Evolutionary conservation across 2,329 filamentous ascomycete genomes (phyloP), one percentile per base, ranked within the genome.

Genomic region (Ceratocystis smalleyi): DNA sequence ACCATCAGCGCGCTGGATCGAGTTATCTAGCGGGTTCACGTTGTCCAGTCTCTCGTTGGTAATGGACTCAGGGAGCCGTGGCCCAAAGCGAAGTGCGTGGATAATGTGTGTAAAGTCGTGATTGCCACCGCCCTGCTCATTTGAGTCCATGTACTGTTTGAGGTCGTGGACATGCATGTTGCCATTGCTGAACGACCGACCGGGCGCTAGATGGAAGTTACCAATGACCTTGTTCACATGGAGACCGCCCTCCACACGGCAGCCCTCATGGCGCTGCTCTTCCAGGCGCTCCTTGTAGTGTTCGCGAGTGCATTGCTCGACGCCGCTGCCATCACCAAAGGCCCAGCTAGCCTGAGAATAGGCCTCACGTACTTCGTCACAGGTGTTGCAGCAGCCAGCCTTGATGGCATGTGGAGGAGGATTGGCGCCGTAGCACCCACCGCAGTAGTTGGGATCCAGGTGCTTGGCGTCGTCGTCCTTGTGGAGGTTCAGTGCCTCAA

Each of bases 161-260:
- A 99, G 79, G 72, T 99, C 95, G 77, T 99, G 94, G 22, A 96
- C 89, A 76, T 99, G 94, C 83, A 97, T 87, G 77, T 96, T 95
- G 69, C 90, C 91, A 72, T 89, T 95, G 75, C 88, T 95, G 81
- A 97, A 97, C 74, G 87, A 92, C 75, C 92, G 89, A 70, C 94
- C 94, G 1, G 94, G 94, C 0, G 95, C 94, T 70, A 99, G 87
- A 75, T 99, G 94, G 81, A 99, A 99, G 78, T 99, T 99, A 65
- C 94, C 94, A 64, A 99, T 83, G 30, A 99, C 94, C 77, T 99
- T 99, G 81, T 99, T 99, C 69, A 99, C 95, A 59, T 89, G 88
- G 70, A 99, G 83, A 47, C 84, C 84, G 66, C 94, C 94, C 74
- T 96, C 91, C 68, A 99, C 88, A 61, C 94, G 89, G 76, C 94